These are phyloP conservation scores for Alternaria alternata DNA, from an alignment of 2,329 filamentous ascomycete genomes.

Conservation along the genomic window DNA sequence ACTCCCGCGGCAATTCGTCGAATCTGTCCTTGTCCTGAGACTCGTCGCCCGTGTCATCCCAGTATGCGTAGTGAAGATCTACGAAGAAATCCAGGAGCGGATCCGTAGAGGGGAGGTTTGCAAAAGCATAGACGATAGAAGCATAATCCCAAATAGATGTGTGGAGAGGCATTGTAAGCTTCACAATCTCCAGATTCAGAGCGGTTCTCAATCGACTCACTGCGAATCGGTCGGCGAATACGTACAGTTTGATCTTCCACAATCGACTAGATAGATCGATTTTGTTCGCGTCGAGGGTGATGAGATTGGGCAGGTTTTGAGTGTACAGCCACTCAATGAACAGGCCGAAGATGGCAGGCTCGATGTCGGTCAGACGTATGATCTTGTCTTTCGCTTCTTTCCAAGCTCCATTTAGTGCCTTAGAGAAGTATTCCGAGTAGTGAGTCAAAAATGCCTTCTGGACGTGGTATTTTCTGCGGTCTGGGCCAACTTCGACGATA, in stretches of 20 bases:
- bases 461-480: too few species aligned
- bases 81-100: background rate
- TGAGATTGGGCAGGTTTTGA: background rate
- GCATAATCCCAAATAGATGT: background rate
- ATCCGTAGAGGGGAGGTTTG: background rate
- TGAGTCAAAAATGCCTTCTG: too few species aligned
- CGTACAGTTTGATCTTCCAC: constrained; percentile 10
- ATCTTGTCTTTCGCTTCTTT: constrained; percentile 12
- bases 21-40: background rate
- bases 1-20: background rate
- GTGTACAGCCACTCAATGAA: constrained; percentile 25
- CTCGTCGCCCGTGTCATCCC: background rate
- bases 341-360: constrained; percentile 3
- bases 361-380: constrained; percentile 11
- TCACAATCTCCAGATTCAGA: constrained; percentile 1
- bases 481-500: too few species aligned
- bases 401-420: constrained; percentile 15
- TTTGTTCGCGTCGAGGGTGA: too few species aligned
- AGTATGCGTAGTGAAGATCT: background rate
- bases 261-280: too few species aligned
- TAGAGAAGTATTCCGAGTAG: background rate
- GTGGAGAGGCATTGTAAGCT: too few species aligned
- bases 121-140: background rate
- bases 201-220: constrained; percentile 8
- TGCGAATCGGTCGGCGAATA: constrained; percentile 19